phyloP scores from a whole-genome alignment of 306 rosid species.

The Benincasa hispida region DNA sequence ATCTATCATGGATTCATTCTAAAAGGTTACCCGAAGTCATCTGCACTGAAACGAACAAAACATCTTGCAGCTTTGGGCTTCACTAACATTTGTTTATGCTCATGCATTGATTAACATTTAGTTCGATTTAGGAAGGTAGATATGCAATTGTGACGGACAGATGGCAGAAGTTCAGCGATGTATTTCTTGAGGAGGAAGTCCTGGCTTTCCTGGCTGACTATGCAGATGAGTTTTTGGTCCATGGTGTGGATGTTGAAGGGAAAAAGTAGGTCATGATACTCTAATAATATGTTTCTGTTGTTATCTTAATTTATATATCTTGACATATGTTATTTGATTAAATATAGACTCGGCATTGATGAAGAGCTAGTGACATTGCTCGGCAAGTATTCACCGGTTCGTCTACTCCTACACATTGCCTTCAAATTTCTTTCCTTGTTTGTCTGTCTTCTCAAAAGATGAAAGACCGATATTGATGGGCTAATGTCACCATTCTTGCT shows the following conservation, averaged over 20 bases:
- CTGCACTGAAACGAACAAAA: too few species aligned
- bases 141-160: conserved; percentile 89
- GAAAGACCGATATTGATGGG: not conserved
- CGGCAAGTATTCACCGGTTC: conserved; percentile 76
- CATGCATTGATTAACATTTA: not conserved
- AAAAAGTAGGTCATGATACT: conserved; percentile 50
- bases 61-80: conserved; percentile 12
- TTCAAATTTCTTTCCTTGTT: not conserved
- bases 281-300: not conserved
- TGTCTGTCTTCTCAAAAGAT: not conserved
- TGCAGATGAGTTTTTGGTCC: conserved; percentile 92
- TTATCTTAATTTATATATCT: not conserved
- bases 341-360: conserved; percentile 78
- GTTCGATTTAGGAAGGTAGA: conserved; percentile 50
- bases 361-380: conserved; percentile 90
- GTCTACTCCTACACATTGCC: conserved; percentile 12
- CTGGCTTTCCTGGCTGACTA: conserved; percentile 62
- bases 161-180: conserved; percentile 95
- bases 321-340: conserved; percentile 7
- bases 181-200: conserved; percentile 41
- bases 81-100: not conserved
- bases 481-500: not conserved
- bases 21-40: not conserved
- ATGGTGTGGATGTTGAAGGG: conserved; percentile 97
- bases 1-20: not conserved